These are phyloP conservation scores for Penicillium pancosmium DNA, from an alignment of 495 filamentous ascomycete species.

Conservation along the genomic window DNA sequence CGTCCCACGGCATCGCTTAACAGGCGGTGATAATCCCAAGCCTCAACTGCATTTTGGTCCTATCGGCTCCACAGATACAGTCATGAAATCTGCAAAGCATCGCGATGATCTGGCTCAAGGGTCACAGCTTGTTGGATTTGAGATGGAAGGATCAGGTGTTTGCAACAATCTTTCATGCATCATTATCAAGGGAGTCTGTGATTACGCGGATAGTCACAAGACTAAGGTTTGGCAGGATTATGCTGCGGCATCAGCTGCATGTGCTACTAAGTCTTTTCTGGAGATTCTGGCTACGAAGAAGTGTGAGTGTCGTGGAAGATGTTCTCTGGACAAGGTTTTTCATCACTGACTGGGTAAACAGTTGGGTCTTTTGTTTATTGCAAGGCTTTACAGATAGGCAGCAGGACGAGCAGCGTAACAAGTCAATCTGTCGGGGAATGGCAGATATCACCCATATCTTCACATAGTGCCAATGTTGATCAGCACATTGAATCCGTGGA, in stretches of 20 bases:
- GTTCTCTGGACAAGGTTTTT: neutral
- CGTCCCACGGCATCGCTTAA: neutral
- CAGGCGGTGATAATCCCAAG: conserved; percentile 8
- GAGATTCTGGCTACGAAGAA: neutral
- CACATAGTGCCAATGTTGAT: neutral
- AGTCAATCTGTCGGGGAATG: neutral
- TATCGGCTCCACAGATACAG: conserved; percentile 29
- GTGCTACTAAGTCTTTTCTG: neutral
- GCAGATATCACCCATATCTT: neutral
- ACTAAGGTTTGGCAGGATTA: conserved; percentile 40
- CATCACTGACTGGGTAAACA: neutral
- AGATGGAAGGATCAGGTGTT: conserved; percentile 25
- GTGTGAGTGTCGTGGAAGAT: neutral
- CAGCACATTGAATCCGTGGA: neutral
- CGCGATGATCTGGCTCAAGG: conserved; percentile 20
- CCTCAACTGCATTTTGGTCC: conserved; percentile 18
- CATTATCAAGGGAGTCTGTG: conserved; percentile 40
- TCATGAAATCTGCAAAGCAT: conserved; percentile 32
- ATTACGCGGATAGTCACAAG: conserved; percentile 46
- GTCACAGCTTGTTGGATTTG: conserved; percentile 21
- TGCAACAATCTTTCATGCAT: conserved; percentile 35
- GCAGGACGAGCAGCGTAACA: neutral
- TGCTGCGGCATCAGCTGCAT: conserved; percentile 34
- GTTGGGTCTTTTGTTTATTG: neutral
- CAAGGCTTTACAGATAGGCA: neutral